phyloP scores from a whole-genome alignment of 2,329 filamentous ascomycete species.

The Calonectria crousiana region DNA sequence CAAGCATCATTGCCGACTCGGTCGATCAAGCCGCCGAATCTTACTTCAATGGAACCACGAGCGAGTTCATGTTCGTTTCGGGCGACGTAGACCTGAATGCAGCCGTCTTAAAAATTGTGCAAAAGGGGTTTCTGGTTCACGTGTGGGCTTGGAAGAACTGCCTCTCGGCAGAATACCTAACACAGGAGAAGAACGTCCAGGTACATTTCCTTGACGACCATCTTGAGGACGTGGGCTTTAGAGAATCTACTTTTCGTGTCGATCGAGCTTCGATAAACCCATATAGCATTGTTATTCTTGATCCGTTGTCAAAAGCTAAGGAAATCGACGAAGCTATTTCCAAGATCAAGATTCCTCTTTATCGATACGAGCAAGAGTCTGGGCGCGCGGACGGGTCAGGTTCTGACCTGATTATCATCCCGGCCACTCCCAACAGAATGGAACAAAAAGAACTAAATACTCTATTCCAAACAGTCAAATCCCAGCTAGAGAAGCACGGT shows the following conservation, averaged over 20 bases:
- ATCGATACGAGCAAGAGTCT: neutral
- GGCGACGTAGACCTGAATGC: neutral
- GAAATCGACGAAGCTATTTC: neutral
- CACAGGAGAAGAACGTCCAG: neutral
- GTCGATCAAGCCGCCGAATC: slow-evolving; percentile 1
- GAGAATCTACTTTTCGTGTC: slow-evolving; percentile 4
- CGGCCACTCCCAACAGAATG: neutral
- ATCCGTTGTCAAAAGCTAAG: slow-evolving; percentile 1
- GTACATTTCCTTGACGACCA: slow-evolving; percentile 7
- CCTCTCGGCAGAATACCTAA: neutral
- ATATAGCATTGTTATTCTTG: slow-evolving; percentile 12
- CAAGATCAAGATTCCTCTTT: neutral
- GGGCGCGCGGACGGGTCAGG: neutral
- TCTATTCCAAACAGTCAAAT: neutral
- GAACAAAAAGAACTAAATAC: neutral
- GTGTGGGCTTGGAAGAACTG: neutral
- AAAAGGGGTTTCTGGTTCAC: neutral
- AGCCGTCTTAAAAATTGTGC: neutral
- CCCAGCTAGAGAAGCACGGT: neutral
- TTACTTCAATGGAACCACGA: neutral
- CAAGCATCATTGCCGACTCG: slow-evolving; percentile 4
- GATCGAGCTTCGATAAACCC: slow-evolving; percentile 10
- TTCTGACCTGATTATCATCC: neutral
- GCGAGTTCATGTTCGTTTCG: slow-evolving; percentile 3
- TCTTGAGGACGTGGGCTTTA: slow-evolving; percentile 5